phyloP scores from a whole-genome alignment of 495 filamentous ascomycete species.

The Hypomontagnella submonticulosa region DNA sequence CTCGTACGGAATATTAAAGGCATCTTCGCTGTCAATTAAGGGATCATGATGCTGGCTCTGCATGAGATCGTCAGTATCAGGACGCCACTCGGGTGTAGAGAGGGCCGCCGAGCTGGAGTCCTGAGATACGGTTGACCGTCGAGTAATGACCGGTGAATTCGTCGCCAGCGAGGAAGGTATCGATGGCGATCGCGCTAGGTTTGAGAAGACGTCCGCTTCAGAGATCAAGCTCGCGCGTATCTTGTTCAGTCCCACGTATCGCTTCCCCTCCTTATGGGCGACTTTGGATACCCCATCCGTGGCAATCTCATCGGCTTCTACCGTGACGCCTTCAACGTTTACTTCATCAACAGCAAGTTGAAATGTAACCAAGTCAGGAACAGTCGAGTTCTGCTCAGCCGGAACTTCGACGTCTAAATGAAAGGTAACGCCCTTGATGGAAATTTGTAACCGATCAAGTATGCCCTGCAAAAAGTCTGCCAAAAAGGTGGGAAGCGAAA shows the following conservation, averaged over 20 bases:
- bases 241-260: slow-evolving; percentile 69
- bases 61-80: slow-evolving; percentile 42
- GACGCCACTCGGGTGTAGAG: slow-evolving; percentile 17
- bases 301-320: slow-evolving; percentile 33
- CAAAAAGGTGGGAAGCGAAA: slow-evolving; percentile 84
- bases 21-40: slow-evolving; percentile 59
- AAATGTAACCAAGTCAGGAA: slow-evolving; percentile 67
- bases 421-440: slow-evolving; percentile 67
- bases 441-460: slow-evolving; percentile 78
- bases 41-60: slow-evolving; percentile 45
- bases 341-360: slow-evolving; percentile 74
- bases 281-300: slow-evolving; percentile 36
- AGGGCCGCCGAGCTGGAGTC: slow-evolving; percentile 15
- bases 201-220: slow-evolving; percentile 77
- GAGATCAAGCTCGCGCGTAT: slow-evolving; percentile 75
- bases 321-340: slow-evolving; percentile 72
- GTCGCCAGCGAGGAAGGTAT: slow-evolving; percentile 70
- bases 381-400: slow-evolving; percentile 64
- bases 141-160: slow-evolving; percentile 50
- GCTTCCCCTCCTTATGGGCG: slow-evolving; percentile 67
- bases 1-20: slow-evolving; percentile 62
- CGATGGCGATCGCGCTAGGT: slow-evolving; percentile 68
- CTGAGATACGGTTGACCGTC: slow-evolving; percentile 37
- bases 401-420: slow-evolving; percentile 72
- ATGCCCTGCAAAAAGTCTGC: slow-evolving; percentile 85